These are phyloP conservation scores for Saccharomycopsis lassenensis DNA, from an alignment of 805 yeast species.

Conservation along the genomic window DNA sequence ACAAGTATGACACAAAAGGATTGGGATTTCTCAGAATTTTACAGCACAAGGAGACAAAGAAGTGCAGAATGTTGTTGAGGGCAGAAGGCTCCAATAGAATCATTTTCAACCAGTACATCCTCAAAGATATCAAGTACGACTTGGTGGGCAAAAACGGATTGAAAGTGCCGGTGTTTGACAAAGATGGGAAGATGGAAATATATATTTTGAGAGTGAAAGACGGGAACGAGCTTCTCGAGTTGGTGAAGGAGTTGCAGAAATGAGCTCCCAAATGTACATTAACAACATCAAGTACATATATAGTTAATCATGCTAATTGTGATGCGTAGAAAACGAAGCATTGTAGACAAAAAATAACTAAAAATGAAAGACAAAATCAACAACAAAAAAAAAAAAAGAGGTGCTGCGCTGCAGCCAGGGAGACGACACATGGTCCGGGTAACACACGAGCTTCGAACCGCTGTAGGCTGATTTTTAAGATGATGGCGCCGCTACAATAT, in stretches of 20 bases:
- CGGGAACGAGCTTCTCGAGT: slow-evolving; percentile 11
- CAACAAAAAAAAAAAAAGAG: no score
- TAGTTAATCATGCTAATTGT: no score
- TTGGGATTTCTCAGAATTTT: slow-evolving; percentile 14
- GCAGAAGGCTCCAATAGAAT: slow-evolving; percentile 16
- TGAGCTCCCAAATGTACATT: no score
- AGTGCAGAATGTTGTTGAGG: slow-evolving; percentile 14
- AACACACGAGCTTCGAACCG: no score
- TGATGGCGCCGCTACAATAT: no score
- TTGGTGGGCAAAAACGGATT: slow-evolving; percentile 7
- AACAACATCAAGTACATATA: no score
- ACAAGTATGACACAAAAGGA: slow-evolving; percentile 11
- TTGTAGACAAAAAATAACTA: no score
- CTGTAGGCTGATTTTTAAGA: no score
- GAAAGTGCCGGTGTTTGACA: slow-evolving; percentile 14
- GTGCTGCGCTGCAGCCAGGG: no score
- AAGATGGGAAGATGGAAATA: slow-evolving; percentile 12
- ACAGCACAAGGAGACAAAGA: slow-evolving; percentile 9
- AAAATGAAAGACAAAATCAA: no score
- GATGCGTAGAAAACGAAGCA: no score
- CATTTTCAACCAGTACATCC: slow-evolving; percentile 14
- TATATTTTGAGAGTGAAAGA: slow-evolving; percentile 16
- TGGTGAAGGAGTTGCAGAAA: slow-evolving; percentile 8
- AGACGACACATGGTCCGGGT: no score
- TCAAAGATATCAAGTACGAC: slow-evolving; percentile 13